Percentiles rank a stretch among this genome's conserved stretches.
These are phyloP conservation scores for Iberis amara DNA, from an alignment of 441 rosid genomes.

Conservation along the genomic window DNA sequence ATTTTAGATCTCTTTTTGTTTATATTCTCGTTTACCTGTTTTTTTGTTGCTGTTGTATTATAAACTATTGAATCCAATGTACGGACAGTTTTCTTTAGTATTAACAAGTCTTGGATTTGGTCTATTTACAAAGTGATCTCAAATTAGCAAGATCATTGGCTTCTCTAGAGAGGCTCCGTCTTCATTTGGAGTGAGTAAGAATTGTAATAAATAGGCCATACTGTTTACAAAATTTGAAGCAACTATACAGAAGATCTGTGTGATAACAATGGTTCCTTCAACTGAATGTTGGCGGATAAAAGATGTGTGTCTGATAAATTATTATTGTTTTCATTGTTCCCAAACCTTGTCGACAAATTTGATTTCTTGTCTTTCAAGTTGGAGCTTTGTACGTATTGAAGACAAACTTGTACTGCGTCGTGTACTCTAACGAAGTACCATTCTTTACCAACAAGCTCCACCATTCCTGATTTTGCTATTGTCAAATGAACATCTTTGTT, in stretches of 20 bases:
- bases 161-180: no score
- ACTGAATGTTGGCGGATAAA: slow-evolving; percentile 38
- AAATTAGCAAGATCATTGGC: no score
- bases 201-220: no score
- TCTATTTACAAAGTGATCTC: no score
- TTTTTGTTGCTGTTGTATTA: no score
- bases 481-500: slow-evolving; percentile 71
- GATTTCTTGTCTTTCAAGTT: slow-evolving; percentile 33
- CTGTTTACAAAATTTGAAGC: no score
- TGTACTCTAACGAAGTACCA: slow-evolving; percentile 90
- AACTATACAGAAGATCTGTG: no score
- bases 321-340: slow-evolving; percentile 23
- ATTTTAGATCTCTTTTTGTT: slow-evolving; percentile 22
- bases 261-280: slow-evolving; percentile 32
- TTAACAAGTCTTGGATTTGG: slow-evolving; percentile 24
- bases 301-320: slow-evolving; percentile 37
- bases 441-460: slow-evolving; percentile 78
- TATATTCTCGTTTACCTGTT: slow-evolving; percentile 19
- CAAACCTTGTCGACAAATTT: slow-evolving; percentile 43
- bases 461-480: slow-evolving; percentile 63
- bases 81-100: slow-evolving; percentile 10
- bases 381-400: slow-evolving; percentile 55
- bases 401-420: slow-evolving; percentile 92
- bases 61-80: slow-evolving; percentile 29
- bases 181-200: no score